These are phyloP conservation scores for Amanita bisporigera DNA, from an alignment of 1,284 basidiomycete species.

Conservation along the genomic window DNA sequence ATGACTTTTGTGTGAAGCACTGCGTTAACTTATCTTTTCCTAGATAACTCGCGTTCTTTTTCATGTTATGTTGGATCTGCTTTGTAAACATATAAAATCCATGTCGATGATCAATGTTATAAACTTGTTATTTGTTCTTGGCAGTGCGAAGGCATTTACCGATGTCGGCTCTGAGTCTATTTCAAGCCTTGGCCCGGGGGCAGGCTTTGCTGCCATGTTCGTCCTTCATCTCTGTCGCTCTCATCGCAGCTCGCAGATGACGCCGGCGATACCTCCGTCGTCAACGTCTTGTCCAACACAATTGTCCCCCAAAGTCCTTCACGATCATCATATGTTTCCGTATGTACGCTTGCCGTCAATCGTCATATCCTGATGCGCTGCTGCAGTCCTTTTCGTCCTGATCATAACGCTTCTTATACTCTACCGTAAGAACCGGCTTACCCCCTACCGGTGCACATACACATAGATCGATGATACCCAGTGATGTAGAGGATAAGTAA, in stretches of 20 bases:
- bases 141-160: not conserved
- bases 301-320: not conserved
- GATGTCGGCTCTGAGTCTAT: not conserved
- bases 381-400: slow-evolving; percentile 3
- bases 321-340: not conserved
- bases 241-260: not conserved
- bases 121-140: too few relatives aligned
- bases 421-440: slow-evolving; percentile 8
- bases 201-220: not conserved
- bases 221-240: not conserved
- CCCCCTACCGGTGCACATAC: not conserved
- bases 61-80: too few relatives aligned
- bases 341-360: not conserved
- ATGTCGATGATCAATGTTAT: too few relatives aligned
- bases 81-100: too few relatives aligned
- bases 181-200: not conserved
- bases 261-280: not conserved
- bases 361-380: not conserved
- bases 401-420: not conserved
- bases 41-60: too few relatives aligned
- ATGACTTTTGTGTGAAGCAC: too few relatives aligned
- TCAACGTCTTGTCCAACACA: not conserved
- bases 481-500: not conserved
- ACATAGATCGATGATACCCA: not conserved
- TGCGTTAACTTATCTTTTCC: too few relatives aligned